Evolutionary conservation across 1,139 yeast genomes (phyloP), one percentile per base, ranked within the genome.

Genomic region (Kazachstania sp.): DNA sequence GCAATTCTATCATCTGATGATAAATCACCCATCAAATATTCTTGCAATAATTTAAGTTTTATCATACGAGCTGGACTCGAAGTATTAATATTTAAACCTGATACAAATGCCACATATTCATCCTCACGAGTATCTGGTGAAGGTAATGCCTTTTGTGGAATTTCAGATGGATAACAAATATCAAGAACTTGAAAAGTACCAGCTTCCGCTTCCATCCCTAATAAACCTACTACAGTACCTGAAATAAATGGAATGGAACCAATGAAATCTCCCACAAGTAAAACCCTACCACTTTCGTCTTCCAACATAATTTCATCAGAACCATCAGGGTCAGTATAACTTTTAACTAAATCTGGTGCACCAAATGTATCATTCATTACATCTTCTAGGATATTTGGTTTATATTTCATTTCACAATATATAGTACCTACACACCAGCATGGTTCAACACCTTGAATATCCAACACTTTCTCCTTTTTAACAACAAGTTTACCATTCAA

Each of bases 371-470:
- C 69, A 53, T 58, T 76, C 40, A 85, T 81, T 15, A 90, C 92
- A 54, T 92, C 97, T 44, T 79, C 78, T 48, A 94, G 69, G 44
- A 92, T 83, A 60, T 88, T 84, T 11, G 95, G 87, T 62, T 92
- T 92, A 61, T 79, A 79, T 59, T 79, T 81, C 80, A 87, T 76
- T 51, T 90, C 96, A 57, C 87, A 77, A 58, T 84, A 88, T 0
- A 90, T 73, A 0, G 97, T 86, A 2, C 98, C 99, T 34, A 85
- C 74, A n/a, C 87, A 82, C 95, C 95, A 92, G 52, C 88, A 79
- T 30, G 88, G 77, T 54, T 79, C 75, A 46, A 83, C 79, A 41
- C 79, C 78, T 29, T 73, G 71, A 6, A 90, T 81, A 61, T 90
- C 96, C 51, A 92, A 70, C 11, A 88, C 88, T 66, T 86, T 87